Conservation (phyloP, 345 rosid genomes). For the Noccaea bulbosa region DNA sequence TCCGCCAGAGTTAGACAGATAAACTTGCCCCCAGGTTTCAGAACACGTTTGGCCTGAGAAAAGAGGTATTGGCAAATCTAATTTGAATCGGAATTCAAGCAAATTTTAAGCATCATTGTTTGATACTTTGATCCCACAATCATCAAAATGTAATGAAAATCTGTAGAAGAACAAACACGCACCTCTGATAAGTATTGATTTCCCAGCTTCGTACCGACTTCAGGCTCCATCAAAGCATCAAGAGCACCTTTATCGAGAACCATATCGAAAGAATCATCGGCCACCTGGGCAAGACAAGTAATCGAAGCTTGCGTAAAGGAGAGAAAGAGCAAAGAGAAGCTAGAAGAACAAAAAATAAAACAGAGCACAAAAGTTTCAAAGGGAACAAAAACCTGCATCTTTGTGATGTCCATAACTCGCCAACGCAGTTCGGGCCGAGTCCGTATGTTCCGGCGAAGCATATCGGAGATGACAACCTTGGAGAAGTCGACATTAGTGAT, state of each 20-base stretch:
- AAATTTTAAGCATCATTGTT: slow-evolving; percentile 4
- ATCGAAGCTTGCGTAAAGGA: background rate
- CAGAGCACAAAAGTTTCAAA: slow-evolving; percentile 24
- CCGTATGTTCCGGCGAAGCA: slow-evolving; percentile 82
- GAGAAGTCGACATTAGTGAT: slow-evolving; percentile 88
- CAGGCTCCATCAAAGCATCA: slow-evolving; percentile 98
- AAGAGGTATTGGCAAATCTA: background rate
- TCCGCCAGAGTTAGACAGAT: slow-evolving; percentile 86
- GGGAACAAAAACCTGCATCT: slow-evolving; percentile 60
- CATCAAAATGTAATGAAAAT: background rate
- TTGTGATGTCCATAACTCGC: slow-evolving; percentile 94
- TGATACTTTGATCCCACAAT: slow-evolving; percentile 22
- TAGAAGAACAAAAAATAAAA: slow-evolving; percentile 18
- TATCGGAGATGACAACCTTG: slow-evolving; percentile 82
- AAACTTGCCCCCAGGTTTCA: slow-evolving; percentile 76
- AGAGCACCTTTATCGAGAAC: slow-evolving; percentile 94
- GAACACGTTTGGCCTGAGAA: slow-evolving; percentile 75
- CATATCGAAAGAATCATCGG: slow-evolving; percentile 60
- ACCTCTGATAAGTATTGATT: slow-evolving; percentile 84
- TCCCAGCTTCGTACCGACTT: slow-evolving; percentile 75
- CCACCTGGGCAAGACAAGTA: slow-evolving; percentile 50
- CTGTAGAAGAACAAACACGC: background rate
- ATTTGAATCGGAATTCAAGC: background rate
- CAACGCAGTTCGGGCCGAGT: slow-evolving; percentile 79
- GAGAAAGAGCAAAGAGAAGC: slow-evolving; percentile 6